Base-by-base conservation (phyloP, 2,329 filamentous ascomycete species). In the Biscogniauxia mediterranea region DNA sequence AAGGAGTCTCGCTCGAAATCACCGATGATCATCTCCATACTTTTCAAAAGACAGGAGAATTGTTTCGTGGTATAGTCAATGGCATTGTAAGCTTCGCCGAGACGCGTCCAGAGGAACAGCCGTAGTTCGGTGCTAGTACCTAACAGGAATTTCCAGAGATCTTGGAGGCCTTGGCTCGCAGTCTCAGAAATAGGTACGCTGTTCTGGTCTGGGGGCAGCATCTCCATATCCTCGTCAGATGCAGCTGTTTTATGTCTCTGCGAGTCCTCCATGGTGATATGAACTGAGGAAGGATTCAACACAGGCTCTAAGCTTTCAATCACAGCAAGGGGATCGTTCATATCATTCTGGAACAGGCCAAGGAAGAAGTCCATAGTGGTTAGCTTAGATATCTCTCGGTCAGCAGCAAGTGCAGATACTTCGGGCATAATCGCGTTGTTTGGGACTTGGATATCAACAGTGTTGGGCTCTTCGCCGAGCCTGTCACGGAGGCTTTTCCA, bases 291-390 rank as follows among this genome's bases (percentile, higher is more conserved):
- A 0, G 90, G 88, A 64, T 97, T 94, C 5, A 99, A 80, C 9
- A 99, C 90, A 3, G 95, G 95, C 71, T 99, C 95, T 42, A 99
- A 79, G 26, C 89, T 95, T 70, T 97, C 93, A 61, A 99, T 97
- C 20, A 97, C 86, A 5, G 89, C 84, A 13, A 94, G 85, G 0
- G 94, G 91, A 67, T 97, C 89, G 54, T 89, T 87, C 61, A 89
- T 85, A 60, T 95, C 90, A 46, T 93, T 88, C 62, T 91, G 90
- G 73, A 98, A 98, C 0, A 99, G 85, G 46, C 89, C 91, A 56
- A 93, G 83, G 75, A 99, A 98, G 74, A 98, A 98, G 71, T 97
- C 94, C 85, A 96, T 95, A 0, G 94, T 98, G 15, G 92, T 97
- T 38, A 98, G 83, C 69, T 93, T 93, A 13, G 92, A 94, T 25